Evolutionary conservation across 345 rosid genomes (phyloP), one percentile per base, ranked within the genome.

Genomic region (Salix brachista): DNA sequence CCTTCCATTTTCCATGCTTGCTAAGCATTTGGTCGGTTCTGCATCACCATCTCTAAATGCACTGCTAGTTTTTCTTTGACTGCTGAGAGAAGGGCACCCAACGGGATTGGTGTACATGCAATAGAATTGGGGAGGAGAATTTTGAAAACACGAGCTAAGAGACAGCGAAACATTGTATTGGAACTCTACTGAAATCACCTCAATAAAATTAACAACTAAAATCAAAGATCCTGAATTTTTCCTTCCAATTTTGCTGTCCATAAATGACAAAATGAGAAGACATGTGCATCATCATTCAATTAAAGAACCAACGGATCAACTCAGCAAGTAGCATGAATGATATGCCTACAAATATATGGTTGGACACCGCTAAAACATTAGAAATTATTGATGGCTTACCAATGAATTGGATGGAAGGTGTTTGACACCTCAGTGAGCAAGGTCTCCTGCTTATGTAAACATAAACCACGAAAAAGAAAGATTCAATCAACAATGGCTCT

Each of bases 301-400:
- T 12, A 3, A 54, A 69, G 28, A 5, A 26, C 30, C 36, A 6
- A 44, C 19, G 44, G 28, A 65, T 21, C 41, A 65, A 1, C 16
- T 8, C 26, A 7, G 8, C 4, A 65, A 46, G 16, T 8, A 13
- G 32, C 66, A 36, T 32, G 39, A 41, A 37, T 44, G 6, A 26
- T 19, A 16, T 17, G 65, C 21, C 8, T 32, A 12, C 17, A 65
- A 28, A 18, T 37, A 60, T 28, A 48, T 42, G 36, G 79, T 44
- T 70, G 21, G n/a, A 16, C 25, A 32, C 61, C 26, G 26, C 62
- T 61, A 18, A 58, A 54, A 72, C 16, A 36, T 46, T 72, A 41
- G 66, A 69, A 37, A 74, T 42, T 60, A 30, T 66, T 66, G 71
- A 69, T 50, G 79, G 83, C 90, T 82, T 75, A 90, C 94, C 89